Base-by-base conservation (phyloP, 2,329 filamentous ascomycete genomes). In the Pseudogymnoascus sp. region DNA sequence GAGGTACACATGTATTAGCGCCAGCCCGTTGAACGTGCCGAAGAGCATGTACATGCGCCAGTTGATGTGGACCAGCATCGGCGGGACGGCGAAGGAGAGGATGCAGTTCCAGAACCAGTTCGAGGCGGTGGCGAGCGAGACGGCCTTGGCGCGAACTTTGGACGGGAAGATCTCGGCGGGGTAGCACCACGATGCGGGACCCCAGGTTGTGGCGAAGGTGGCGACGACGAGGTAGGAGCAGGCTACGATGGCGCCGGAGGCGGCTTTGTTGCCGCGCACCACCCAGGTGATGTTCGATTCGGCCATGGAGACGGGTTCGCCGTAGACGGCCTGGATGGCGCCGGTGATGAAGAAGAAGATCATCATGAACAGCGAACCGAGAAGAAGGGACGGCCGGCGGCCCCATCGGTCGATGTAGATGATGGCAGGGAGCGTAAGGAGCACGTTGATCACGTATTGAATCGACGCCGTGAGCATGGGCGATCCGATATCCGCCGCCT, bases 81-180 rank as follows among this genome's bases (percentile, higher is more conserved):
- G 81, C 0, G 81, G 81, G 3, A 82, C 81, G 7, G 75, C 79
- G 64, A 83, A 82, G 11, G 81, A 80, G 3, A 87, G 77, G 0
- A 82, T 0, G 81, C 89, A 93, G 75, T 92, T 93, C 66, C 87
- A 77, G 8, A 88, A 74, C 89, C 89, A 93, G 76, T 93, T 93
- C 40, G 87, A 84, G 1, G 89, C 84, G 3, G 89, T 91, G 6
- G 88, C 86, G 3, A 92, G 77, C 1, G 88, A 89, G 78, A 91
- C 89, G 53, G 84, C 86, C 72, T 90, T 89, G 46, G 89, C 88
- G 68, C 89, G 83, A 63, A 88, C 81, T 71, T 88, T 88, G 38
- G 88, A 79, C 1, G 86, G 86, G 70, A 84, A 89, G 63, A 89
- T 88, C 71, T 89, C 86, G 4, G 85, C 87, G 0, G 86, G 84